Percentiles rank a stretch among this genome's conserved stretches.
phyloP scores from a whole-genome alignment of 2,329 filamentous ascomycete genomes.

The Ophiostoma novo-ulmi region DNA sequence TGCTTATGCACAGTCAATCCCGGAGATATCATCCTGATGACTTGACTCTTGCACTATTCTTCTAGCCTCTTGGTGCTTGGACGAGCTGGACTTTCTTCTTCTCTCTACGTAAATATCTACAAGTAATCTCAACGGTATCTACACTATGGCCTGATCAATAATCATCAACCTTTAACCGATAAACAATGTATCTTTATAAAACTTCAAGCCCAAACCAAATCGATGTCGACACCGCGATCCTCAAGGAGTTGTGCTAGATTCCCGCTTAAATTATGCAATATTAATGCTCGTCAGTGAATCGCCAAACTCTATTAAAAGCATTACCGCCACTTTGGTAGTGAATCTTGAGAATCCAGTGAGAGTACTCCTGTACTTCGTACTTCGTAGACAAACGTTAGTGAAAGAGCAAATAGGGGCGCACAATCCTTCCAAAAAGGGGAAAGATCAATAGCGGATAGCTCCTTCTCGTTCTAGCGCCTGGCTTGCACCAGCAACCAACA shows the following conservation, averaged over 20 bases:
- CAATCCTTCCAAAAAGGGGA: conserved; percentile 20
- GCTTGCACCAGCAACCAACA: neutral
- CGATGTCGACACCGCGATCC: neutral
- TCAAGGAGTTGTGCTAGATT: conserved; percentile 4
- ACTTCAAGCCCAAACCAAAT: neutral
- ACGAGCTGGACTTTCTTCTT: neutral
- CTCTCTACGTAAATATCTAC: neutral
- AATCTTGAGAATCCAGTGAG: neutral
- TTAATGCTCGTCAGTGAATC: neutral
- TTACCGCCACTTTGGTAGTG: neutral
- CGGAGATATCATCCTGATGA: neutral
- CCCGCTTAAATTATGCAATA: neutral
- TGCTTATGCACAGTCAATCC: neutral
- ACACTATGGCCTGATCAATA: neutral
- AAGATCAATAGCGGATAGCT: neutral
- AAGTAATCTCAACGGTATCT: neutral
- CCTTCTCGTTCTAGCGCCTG: neutral
- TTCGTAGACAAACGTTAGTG: neutral
- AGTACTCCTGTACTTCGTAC: neutral
- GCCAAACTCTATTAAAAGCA: neutral
- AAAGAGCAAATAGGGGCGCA: conserved; percentile 17
- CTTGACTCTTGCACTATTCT: conserved; percentile 1
- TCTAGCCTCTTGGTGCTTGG: neutral
- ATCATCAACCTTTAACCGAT: neutral
- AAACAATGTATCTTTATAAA: neutral